Evolutionary conservation across 352 stramenopile genomes (phyloP).

Genomic region (Phytophthora lateralis): DNA sequence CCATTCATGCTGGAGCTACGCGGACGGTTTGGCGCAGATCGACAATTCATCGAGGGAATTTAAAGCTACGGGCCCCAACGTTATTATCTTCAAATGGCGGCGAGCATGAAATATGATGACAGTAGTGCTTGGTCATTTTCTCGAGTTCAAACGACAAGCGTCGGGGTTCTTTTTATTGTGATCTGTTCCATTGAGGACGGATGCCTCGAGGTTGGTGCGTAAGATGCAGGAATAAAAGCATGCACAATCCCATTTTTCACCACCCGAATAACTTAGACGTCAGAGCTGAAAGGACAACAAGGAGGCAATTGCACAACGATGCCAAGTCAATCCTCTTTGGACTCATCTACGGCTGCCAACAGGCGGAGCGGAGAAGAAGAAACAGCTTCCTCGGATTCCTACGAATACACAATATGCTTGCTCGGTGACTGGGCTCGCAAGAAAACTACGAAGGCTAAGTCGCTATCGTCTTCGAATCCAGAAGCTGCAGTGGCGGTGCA

Average conservation of each 20-base stretch:
- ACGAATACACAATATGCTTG: constrained; percentile 62
- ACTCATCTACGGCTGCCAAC: background rate
- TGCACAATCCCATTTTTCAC: background rate
- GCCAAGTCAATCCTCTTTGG: constrained; percentile 10
- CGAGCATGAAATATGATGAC: too few species aligned
- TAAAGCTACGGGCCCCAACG: too few species aligned
- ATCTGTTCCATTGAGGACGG: too few species aligned
- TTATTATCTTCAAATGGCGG: too few species aligned
- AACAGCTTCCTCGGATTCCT: background rate
- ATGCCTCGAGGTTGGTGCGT: too few species aligned
- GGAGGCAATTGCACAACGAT: constrained; percentile 1
- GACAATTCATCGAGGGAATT: too few species aligned
- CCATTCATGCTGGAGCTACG: too few species aligned
- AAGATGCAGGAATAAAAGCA: too few species aligned
- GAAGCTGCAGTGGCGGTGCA: constrained; percentile 25
- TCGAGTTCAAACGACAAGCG: too few species aligned
- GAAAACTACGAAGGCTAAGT: constrained; percentile 1
- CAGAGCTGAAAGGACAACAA: background rate
- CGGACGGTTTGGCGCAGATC: too few species aligned
- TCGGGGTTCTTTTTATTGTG: too few species aligned
- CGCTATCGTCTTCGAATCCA: constrained; percentile 2
- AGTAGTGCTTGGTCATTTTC: too few species aligned
- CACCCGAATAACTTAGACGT: background rate
- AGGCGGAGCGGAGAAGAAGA: constrained; percentile 15
- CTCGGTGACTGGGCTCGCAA: constrained; percentile 46